phyloP scores from a whole-genome alignment of 208 protist genomes.

The Crithidia mellificae region DNA sequence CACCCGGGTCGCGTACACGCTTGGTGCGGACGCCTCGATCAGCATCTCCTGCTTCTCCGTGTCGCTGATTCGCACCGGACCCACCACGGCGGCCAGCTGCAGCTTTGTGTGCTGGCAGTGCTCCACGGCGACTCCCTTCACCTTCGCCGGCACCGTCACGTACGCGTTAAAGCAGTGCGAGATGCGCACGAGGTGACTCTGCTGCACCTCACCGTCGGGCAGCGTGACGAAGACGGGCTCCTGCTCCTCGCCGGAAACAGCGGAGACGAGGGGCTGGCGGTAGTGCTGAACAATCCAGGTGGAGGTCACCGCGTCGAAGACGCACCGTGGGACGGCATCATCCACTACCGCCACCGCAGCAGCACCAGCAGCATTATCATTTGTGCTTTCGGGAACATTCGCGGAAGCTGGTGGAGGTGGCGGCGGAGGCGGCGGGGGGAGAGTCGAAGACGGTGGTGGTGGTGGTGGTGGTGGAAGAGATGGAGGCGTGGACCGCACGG shows the following conservation, averaged over 20 bases:
- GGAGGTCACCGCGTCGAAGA: conserved; percentile 12
- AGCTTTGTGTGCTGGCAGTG: conserved; percentile 32
- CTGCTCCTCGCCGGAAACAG: conserved; percentile 22
- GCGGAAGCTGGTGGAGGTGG: neutral
- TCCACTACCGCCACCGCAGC: neutral
- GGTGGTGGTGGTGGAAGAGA: neutral
- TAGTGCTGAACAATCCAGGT: conserved; percentile 25
- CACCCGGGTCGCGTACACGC: conserved; percentile 29
- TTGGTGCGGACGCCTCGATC: conserved; percentile 28
- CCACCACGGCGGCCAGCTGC: conserved; percentile 25
- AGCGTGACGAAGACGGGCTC: conserved; percentile 20
- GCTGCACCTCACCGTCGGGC: conserved; percentile 11
- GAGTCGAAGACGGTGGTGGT: neutral
- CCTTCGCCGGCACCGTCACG: conserved; percentile 30
- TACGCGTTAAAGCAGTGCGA: conserved; percentile 32
- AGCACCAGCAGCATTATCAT: neutral
- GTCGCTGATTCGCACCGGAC: conserved; percentile 33
- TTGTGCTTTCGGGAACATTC: neutral
- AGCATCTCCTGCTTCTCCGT: conserved; percentile 32
- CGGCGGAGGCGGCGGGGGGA: conserved; percentile 3
- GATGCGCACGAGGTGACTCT: conserved; percentile 32
- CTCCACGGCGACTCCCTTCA: conserved; percentile 35
- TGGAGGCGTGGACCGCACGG: too few relatives aligned
- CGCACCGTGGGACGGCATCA: neutral
- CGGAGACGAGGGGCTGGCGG: conserved; percentile 11